Percentiles rank a stretch among this genome's conserved stretches.
These are phyloP conservation scores for Nicotiana sylvestris DNA, from an alignment of 257 asterid genomes.

Conservation along the genomic window DNA sequence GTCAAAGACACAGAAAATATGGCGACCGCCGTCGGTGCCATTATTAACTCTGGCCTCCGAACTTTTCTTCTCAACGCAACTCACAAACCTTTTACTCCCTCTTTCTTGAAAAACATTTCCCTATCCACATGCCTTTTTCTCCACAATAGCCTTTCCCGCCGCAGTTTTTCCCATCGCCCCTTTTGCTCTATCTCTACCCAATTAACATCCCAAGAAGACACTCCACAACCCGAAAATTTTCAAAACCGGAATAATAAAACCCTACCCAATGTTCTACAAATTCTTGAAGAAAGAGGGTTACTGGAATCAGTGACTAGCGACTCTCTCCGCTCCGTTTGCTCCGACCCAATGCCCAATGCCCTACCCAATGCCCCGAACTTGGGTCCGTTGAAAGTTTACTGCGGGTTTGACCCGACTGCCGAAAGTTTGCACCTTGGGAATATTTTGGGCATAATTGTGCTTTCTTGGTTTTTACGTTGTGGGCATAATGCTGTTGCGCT, in stretches of 20 bases:
- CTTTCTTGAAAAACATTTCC: neutral
- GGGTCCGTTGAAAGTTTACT: slow-evolving; percentile 59
- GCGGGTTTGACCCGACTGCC: slow-evolving; percentile 98
- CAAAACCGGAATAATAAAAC: neutral
- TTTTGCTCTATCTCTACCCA: slow-evolving; percentile 1
- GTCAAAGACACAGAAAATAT: neutral
- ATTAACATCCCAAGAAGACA: neutral
- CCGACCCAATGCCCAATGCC: neutral
- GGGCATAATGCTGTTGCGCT: slow-evolving; percentile 75
- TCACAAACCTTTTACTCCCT: neutral
- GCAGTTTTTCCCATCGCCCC: neutral
- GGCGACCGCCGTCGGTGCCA: neutral
- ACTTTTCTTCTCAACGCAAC: neutral
- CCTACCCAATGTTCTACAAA: slow-evolving; percentile 48
- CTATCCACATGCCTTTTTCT: neutral
- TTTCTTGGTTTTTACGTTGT: slow-evolving; percentile 89
- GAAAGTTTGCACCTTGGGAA: slow-evolving; percentile 90
- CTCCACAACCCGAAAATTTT: neutral
- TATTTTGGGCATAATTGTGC: slow-evolving; percentile 72
- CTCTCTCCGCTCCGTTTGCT: slow-evolving; percentile 32
- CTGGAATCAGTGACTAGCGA: slow-evolving; percentile 71
- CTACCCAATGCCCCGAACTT: neutral
- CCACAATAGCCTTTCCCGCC: neutral
- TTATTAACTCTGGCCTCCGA: neutral
- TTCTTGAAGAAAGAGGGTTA: slow-evolving; percentile 72